Evolutionary conservation across 768 basidiomycete genomes (phyloP).

Genomic region (Suillus subaureus): DNA sequence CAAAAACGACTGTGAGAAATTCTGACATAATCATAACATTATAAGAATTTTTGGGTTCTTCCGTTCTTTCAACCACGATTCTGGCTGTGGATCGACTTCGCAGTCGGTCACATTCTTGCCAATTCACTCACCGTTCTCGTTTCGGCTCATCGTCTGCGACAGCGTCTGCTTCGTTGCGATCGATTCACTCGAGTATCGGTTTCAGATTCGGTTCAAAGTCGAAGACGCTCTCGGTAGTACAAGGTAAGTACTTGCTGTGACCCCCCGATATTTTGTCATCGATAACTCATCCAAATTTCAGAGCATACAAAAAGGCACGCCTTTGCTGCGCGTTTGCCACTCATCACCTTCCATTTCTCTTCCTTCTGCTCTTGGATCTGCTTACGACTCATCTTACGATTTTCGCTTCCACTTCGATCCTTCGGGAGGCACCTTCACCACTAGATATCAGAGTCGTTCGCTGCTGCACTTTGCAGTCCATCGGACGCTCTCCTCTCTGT

Average conservation of each 20-base stretch:
- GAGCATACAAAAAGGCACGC: conserved; percentile 78
- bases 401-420: conserved; percentile 39
- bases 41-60: conserved; percentile 25
- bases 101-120: conserved; percentile 47
- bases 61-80: conserved; percentile 32
- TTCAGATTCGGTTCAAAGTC: conserved; percentile 20
- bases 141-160: conserved; percentile 41
- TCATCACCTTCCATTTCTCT: conserved; percentile 29
- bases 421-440: conserved; percentile 45
- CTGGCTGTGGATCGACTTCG: conserved; percentile 48
- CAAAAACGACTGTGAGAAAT: conserved; percentile 24
- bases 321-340: conserved; percentile 91
- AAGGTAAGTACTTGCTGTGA: conserved; percentile 13
- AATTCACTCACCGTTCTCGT: conserved; percentile 32
- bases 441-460: conserved; percentile 40
- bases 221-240: conserved; percentile 20
- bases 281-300: conserved; percentile 28
- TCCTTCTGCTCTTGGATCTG: conserved; percentile 31
- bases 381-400: conserved; percentile 80
- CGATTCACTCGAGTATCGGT: conserved; percentile 34
- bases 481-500: conserved; percentile 44
- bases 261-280: conserved; percentile 17
- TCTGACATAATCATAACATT: conserved; percentile 31
- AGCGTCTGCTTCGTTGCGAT: conserved; percentile 46
- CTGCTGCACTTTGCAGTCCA: conserved; percentile 44